Evolutionary conservation across 2,329 filamentous ascomycete genomes (phyloP).

Genomic region (Diaporthe sp.): DNA sequence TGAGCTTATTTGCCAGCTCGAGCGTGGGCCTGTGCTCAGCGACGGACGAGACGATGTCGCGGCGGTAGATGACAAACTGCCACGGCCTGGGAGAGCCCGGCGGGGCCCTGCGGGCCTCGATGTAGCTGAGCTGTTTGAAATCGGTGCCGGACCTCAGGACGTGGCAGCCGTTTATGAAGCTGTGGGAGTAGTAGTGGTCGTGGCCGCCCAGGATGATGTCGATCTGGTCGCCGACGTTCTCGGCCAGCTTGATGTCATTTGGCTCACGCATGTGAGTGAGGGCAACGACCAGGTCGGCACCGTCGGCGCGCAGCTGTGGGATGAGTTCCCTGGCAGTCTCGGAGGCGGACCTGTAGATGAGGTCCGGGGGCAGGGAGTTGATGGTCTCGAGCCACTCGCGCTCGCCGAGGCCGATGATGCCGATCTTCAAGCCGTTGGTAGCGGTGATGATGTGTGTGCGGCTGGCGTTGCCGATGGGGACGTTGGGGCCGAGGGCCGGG

Average conservation of each 20-base stretch:
- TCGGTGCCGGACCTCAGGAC: conserved; percentile 89
- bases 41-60: conserved; percentile 78
- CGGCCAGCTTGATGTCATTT: conserved; percentile 87
- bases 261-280: conserved; percentile 89
- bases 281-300: conserved; percentile 85
- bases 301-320: conserved; percentile 77
- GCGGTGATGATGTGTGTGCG: conserved; percentile 82
- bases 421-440: conserved; percentile 87
- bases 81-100: conserved; percentile 63
- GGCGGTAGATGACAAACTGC: conserved; percentile 81
- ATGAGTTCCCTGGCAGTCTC: conserved; percentile 81
- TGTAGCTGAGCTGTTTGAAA: conserved; percentile 91
- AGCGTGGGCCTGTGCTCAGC: conserved; percentile 70
- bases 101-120: conserved; percentile 75
- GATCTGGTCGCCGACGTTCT: conserved; percentile 77
- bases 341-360: conserved; percentile 84
- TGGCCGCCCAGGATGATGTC: conserved; percentile 91
- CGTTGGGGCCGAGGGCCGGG: conserved; percentile 78
- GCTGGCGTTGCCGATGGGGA: conserved; percentile 80
- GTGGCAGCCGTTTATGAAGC: conserved; percentile 81
- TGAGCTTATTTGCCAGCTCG: conserved; percentile 74
- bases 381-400: conserved; percentile 91
- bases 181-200: conserved; percentile 89
- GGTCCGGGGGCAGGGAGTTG: conserved; percentile 83
- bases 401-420: conserved; percentile 86